These are phyloP conservation scores for Paramecium tetraurelia DNA, from an alignment of 73 alveolate species.

Conservation along the genomic window DNA sequence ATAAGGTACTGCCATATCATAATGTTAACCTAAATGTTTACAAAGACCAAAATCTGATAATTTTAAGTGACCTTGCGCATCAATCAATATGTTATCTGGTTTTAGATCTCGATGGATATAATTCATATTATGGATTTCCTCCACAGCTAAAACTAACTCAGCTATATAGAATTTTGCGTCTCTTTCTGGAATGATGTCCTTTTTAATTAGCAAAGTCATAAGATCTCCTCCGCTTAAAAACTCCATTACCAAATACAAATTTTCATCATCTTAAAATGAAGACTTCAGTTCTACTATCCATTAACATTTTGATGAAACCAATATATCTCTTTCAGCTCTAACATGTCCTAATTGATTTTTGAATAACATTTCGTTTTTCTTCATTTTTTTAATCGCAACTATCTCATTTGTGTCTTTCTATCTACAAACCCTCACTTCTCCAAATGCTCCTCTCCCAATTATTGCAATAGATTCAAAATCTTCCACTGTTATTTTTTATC, in stretches of 20 bases:
- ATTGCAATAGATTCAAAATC: conserved; percentile 72
- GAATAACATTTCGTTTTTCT: conserved; percentile 69
- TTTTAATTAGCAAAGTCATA: conserved; percentile 70
- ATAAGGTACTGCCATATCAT: conserved; percentile 28
- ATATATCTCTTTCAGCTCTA: conserved; percentile 78
- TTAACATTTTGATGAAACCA: conserved; percentile 62
- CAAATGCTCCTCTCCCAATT: conserved; percentile 80
- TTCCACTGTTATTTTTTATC: conserved; percentile 59
- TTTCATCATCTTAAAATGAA: conserved; percentile 74
- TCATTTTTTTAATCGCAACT: conserved; percentile 78
- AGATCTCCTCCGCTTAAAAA: conserved; percentile 83
- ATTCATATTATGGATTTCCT: conserved; percentile 45
- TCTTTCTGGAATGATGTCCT: conserved; percentile 51
- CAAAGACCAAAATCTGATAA: conserved; percentile 56
- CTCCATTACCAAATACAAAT: conserved; percentile 80
- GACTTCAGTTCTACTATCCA: conserved; percentile 61
- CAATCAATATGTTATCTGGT: conserved; percentile 55
- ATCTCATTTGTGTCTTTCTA: conserved; percentile 64
- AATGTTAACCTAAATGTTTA: conserved; percentile 52
- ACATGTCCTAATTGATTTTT: conserved; percentile 77
- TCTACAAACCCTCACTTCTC: conserved; percentile 76
- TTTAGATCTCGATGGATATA: conserved; percentile 58
- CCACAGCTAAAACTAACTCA: conserved; percentile 55
- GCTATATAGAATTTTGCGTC: conserved; percentile 62
- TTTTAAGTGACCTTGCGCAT: conserved; percentile 45